These are phyloP conservation scores for Pyricularia sp. DNA, from an alignment of 2,329 filamentous ascomycete species.

Conservation along the genomic window DNA sequence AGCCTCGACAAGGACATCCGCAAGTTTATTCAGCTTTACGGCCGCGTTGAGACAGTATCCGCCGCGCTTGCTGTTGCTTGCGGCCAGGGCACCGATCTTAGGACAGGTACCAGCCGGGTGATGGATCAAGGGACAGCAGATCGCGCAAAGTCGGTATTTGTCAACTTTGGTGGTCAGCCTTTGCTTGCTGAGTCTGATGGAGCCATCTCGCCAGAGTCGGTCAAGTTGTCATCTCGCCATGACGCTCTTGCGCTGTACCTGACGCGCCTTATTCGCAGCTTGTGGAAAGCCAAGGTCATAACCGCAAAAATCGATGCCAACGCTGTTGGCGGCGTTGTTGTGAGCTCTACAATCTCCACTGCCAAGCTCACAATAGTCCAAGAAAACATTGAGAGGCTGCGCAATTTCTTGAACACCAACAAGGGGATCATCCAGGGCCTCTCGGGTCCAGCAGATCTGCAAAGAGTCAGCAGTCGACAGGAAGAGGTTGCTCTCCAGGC, in stretches of 20 bases:
- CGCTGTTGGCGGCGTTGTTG: constrained; percentile 41
- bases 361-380: constrained; percentile 69
- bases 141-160: constrained; percentile 76
- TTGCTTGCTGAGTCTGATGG: constrained; percentile 71
- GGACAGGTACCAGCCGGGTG: constrained; percentile 63
- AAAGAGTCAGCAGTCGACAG: constrained; percentile 67
- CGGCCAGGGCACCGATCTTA: constrained; percentile 73
- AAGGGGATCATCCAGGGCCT: constrained; percentile 87
- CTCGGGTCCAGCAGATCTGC: constrained; percentile 81
- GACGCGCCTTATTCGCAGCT: constrained; percentile 72
- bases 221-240: constrained; percentile 80
- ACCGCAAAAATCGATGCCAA: constrained; percentile 34
- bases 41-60: constrained; percentile 79
- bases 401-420: constrained; percentile 79
- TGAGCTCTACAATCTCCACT: constrained; percentile 57
- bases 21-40: constrained; percentile 78
- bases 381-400: constrained; percentile 67
- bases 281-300: constrained; percentile 79
- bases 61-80: constrained; percentile 91
- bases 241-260: constrained; percentile 84
- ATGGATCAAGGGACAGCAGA: constrained; percentile 82
- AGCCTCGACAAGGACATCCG: constrained; percentile 74
- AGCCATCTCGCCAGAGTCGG: constrained; percentile 66
- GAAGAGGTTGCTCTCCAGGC: constrained; percentile 89
- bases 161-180: constrained; percentile 85